Evolutionary conservation across 306 rosid species (phyloP), one percentile per base, ranked within the genome.

Genomic region (Vicia faba): DNA sequence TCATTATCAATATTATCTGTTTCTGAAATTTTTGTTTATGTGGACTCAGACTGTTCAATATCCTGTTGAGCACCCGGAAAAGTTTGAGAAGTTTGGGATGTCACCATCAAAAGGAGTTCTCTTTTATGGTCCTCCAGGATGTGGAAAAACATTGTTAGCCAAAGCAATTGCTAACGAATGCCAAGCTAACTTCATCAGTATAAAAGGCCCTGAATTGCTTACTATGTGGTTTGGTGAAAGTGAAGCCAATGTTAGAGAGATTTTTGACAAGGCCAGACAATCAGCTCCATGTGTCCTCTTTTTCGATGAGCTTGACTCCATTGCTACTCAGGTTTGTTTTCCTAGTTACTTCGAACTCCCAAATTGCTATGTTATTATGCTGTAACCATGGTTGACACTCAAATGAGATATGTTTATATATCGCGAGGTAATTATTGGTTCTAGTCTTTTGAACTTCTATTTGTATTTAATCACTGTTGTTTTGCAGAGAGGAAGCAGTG

Each of bases 191-290:
- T 84, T 84, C 71, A 84, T 84, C 61, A 84, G 88, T 63, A 61
- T 83, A 57, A 83, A 83, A 45, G 87, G 87, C 5, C 87, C 84
- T 3, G 85, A 83, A 71, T 68, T 84, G 20, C 88, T 84, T 26
- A 84, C 85, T 16, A 80, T 84, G 88, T 84, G 88, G 85, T 80
- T 84, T 78, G 88, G 85, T 63, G 88, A 84, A 78, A 84, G 88
- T 80, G 88, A 84, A 71, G 88, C 88, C 69, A 80, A 84, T 78
- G 88, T 84, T 68, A 75, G 83, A 50, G 88, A 84, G 68, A 78
- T 80, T 55, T 83, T 84, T 71, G 83, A 84, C 83, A 84, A 84
- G 77, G 85, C 85, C 18, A 78, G 88, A 29, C 77, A 72, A 44
- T 80, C 83, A 11, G 88, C 88, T 14, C 88, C 85, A 5, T 84